Base-by-base conservation (phyloP, 768 basidiomycete species). In the Jaapia argillacea region DNA sequence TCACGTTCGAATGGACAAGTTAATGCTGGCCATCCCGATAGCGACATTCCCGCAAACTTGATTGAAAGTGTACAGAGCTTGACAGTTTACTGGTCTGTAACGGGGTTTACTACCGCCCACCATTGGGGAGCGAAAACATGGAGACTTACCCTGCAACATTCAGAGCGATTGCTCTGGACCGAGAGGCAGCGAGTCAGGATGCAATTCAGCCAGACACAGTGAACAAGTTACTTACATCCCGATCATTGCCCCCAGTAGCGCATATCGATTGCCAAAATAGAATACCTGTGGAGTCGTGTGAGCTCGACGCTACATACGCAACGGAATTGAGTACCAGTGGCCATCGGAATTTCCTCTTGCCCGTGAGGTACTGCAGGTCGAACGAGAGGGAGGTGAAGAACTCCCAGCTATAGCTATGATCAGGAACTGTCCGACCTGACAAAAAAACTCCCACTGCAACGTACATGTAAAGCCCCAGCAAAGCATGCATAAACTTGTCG, bases 181-280 rank as follows among this genome's bases (percentile, higher is more conserved):
- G n/a, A n/a, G n/a, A n/a, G n/a, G n/a, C n/a, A n/a, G n/a, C n/a
- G n/a, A n/a, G n/a, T n/a, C n/a, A n/a, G 49, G 20, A 42, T 33
- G 10, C 31, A 10, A 10, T 16, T 10, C 40, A 36, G 51, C 47
- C 3, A 48, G 41, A 46, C 5, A 16, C 33, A 42, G 39, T 24
- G 21, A 38, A 38, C 10, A 10, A 21, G 31, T 24, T 14, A 62
- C 81, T 53, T 51, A 83, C 82, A 85, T 81, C 54, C 82, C 82
- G 44, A 81, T 66, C 47, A 84, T 59, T 2, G 82, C 76, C 48
- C 81, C 68, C 4, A 85, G 59, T 27, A 84, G 59, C 51, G 67
- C 72, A 55, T 84, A 85, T 41, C 82, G 74, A 49, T 79, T 77
- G 37, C 77, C 57, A 58, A 85, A 84, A 58, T 85, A 85, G 54